Evolutionary conservation across 495 filamentous ascomycete genomes (phyloP).

Genomic region (Neurospora sp.): DNA sequence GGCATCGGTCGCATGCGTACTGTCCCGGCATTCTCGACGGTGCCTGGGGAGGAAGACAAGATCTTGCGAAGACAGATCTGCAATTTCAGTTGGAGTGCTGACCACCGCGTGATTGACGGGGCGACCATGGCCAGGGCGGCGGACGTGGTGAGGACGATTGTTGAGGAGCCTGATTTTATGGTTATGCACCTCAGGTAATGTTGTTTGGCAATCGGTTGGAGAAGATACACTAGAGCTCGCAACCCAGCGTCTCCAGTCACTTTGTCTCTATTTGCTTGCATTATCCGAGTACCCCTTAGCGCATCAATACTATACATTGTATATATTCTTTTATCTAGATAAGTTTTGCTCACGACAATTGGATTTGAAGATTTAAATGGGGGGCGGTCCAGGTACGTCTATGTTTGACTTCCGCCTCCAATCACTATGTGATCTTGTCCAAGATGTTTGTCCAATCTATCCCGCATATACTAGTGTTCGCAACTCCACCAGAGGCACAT

Average conservation of each 20-base stretch:
- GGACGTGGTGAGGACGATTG: constrained; percentile 58
- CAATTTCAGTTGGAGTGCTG: constrained; percentile 94
- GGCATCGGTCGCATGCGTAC: constrained; percentile 73
- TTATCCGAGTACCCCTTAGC: background rate
- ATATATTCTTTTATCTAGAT: background rate
- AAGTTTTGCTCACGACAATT: background rate
- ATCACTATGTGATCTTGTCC: background rate
- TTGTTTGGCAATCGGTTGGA: background rate
- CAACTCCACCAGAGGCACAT: background rate
- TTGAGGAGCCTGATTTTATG: constrained; percentile 83
- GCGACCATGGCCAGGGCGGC: constrained; percentile 88
- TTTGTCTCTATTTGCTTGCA: background rate
- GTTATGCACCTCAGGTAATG: constrained; percentile 46
- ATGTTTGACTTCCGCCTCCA: background rate
- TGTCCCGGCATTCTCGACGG: constrained; percentile 55
- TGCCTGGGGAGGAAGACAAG: constrained; percentile 35
- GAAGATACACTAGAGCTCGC: background rate
- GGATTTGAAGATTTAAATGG: background rate
- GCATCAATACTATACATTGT: background rate
- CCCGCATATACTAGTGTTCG: background rate
- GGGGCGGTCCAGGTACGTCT: background rate
- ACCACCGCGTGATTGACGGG: constrained; percentile 91
- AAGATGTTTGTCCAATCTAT: background rate
- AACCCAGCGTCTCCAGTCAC: background rate
- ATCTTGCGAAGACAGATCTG: constrained; percentile 56